Conservation (phyloP, 2,329 filamentous ascomycete species). For the Nemania sp. region DNA sequence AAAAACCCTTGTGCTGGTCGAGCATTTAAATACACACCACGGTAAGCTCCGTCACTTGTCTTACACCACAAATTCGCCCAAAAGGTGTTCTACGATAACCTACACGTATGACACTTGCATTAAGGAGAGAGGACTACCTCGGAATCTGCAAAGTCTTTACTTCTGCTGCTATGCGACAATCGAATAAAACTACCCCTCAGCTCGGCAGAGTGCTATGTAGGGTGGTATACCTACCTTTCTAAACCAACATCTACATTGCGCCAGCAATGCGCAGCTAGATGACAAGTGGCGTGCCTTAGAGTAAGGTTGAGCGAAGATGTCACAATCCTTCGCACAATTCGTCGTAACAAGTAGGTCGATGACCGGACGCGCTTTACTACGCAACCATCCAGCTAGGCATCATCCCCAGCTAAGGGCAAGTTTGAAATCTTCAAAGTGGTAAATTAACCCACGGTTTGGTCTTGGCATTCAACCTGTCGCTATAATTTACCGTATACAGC, state of each 20-base stretch:
- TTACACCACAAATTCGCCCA: neutral
- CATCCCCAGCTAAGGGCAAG: neutral
- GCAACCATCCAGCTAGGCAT: neutral
- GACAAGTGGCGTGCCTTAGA: neutral
- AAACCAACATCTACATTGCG: neutral
- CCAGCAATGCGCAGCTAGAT: neutral
- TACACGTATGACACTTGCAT: too few relatives aligned
- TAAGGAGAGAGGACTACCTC: slow-evolving; percentile 2
- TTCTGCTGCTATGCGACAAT: neutral
- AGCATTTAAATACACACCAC: neutral
- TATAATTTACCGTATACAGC: neutral
- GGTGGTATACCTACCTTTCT: neutral
- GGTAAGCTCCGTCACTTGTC: neutral
- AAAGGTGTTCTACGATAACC: too few relatives aligned
- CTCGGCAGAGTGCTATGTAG: neutral
- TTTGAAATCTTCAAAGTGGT: neutral
- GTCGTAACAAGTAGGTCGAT: neutral
- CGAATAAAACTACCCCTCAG: slow-evolving; percentile 3
- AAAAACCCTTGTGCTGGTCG: slow-evolving; percentile 1
- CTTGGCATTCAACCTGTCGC: neutral
- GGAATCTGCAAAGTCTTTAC: neutral
- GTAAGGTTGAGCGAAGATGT: neutral
- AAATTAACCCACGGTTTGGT: neutral
- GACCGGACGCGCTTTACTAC: neutral
- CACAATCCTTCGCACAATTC: slow-evolving; percentile 3